Evolutionary conservation across 129 eudicot species (phyloP).

Genomic region (Arctium minus): DNA sequence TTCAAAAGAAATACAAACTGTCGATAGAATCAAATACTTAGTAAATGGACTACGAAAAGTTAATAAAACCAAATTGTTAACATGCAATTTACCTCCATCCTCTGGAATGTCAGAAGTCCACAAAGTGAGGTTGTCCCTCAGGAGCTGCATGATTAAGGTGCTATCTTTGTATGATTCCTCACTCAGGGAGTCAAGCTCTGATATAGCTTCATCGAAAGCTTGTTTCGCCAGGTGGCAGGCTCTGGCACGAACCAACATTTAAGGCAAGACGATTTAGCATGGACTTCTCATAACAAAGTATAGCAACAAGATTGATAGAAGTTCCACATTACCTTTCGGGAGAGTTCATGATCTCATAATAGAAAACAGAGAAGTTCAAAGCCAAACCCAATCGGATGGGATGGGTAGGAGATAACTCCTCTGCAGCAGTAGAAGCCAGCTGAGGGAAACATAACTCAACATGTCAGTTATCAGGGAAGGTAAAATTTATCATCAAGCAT

Average conservation of each 20-base stretch:
- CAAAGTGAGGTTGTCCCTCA: constrained; percentile 51
- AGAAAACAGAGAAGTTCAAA: constrained; percentile 52
- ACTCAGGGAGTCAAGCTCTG: constrained; percentile 48
- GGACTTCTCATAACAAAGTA: neutral
- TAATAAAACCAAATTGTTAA: neutral
- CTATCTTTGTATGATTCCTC: constrained; percentile 59
- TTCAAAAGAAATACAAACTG: neutral
- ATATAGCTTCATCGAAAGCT: constrained; percentile 56
- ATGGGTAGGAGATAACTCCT: constrained; percentile 47
- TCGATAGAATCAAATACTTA: neutral
- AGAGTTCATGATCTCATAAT: constrained; percentile 54
- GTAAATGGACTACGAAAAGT: neutral
- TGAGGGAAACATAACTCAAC: constrained; percentile 15
- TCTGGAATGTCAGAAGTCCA: constrained; percentile 55
- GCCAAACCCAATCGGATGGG: constrained; percentile 57
- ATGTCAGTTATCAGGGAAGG: neutral
- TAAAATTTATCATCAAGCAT: neutral
- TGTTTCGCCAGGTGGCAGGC: constrained; percentile 56
- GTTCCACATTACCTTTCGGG: constrained; percentile 40
- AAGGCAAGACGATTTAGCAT: neutral
- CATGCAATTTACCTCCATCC: constrained; percentile 41
- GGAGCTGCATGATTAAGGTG: constrained; percentile 47
- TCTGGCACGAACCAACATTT: constrained; percentile 7
- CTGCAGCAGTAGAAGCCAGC: constrained; percentile 47
- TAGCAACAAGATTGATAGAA: neutral